phyloP scores from a whole-genome alignment of 2,329 filamentous ascomycete genomes.

The Calonectria pseudoreteaudii region DNA sequence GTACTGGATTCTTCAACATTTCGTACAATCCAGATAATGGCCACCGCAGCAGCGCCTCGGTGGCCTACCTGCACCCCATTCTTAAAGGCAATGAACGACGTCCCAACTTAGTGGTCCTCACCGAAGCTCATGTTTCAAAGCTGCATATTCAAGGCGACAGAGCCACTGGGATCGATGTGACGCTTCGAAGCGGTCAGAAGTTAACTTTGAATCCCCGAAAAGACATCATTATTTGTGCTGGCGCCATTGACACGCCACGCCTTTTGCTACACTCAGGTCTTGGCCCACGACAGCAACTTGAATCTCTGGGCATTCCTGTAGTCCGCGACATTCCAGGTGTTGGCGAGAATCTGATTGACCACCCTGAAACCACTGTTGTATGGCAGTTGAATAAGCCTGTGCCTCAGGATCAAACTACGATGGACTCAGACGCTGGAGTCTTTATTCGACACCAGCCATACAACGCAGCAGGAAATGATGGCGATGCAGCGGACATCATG shows the following conservation, averaged over 20 bases:
- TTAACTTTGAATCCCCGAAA: not conserved
- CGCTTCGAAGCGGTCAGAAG: not conserved
- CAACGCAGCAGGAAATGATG: not conserved
- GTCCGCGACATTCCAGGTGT: not conserved
- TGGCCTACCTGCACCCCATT: not conserved
- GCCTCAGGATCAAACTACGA: not conserved
- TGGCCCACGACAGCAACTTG: not conserved
- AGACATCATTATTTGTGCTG: not conserved
- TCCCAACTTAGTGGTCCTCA: not conserved
- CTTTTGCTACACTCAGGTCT: not conserved
- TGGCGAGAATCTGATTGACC: not conserved
- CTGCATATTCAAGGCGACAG: not conserved
- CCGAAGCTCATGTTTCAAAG: not conserved
- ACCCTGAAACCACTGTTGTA: not conserved
- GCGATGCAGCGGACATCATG: not conserved
- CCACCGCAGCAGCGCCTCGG: not conserved
- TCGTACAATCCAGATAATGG: not conserved
- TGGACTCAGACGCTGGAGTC: not conserved
- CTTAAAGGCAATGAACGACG: not conserved
- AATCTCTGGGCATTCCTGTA: not conserved
- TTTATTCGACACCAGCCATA: not conserved
- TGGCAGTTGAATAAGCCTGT: not conserved
- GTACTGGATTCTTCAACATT: not conserved
- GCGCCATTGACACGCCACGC: not conserved
- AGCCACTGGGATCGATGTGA: not conserved